Base-by-base conservation (phyloP, 805 yeast genomes). In the Yamadazyma kitorensis region DNA sequence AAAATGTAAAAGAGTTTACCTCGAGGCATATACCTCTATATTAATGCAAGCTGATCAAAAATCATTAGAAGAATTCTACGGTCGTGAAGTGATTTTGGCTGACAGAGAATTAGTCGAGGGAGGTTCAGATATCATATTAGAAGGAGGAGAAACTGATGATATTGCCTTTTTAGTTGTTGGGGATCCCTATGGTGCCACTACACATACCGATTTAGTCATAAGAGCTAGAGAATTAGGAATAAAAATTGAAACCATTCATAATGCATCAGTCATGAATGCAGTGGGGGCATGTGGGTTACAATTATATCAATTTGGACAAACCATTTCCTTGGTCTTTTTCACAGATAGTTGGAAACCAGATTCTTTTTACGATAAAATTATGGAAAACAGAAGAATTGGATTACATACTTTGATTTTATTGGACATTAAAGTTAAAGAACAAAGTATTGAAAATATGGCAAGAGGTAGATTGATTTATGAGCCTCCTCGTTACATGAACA, bases 201-300 rank as follows among this genome's bases (percentile, higher is more conserved):
- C 98, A 1, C 98, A 91, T 63, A 87, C 97, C 0, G 98, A 93
- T 64, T 71, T 91, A 43, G 86, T 89, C 26, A 74, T 91, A 40
- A 72, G 98, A 52, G 98, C 98, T 27, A 76, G 95, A 48, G 96
- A 85, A 59, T 70, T 80, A 40, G 78, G 78, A 2, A 86, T 93
- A 53, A 66, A 73, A 32, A 86, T 85, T 27, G 94, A 86, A 54
- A 74, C 84, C 24, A 78, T 91, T 40, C 98, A 91, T 64, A 91
- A 91, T 59, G 98, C 98, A 1, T 85, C 96, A 12, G 93, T 91
- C 9, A 88, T 93, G 96, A 91, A 91, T 55, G 98, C 98, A 0
- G 95, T 91, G 17, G 98, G 98, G 13, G 95, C 97, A 1, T 88
- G 97, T 66, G 98, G 98, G 15, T 72, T 93, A 45, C 98, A 91